Base-by-base conservation (phyloP, 345 rosid species). In the Populus alba region DNA sequence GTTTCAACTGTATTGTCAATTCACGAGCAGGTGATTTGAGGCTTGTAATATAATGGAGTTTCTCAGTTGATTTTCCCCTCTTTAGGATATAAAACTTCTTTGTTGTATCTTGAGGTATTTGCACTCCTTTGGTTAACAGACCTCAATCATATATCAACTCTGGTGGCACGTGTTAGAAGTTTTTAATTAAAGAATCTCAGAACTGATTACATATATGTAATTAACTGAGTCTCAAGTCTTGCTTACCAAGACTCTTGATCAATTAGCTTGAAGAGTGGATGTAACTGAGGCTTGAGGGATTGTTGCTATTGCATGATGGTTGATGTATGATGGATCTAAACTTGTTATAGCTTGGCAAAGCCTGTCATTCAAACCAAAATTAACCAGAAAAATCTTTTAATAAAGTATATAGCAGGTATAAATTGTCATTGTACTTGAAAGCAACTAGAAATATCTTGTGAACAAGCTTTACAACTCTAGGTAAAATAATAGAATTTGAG, bases 1-100 rank as follows among this genome's bases (percentile, higher is more conserved):
- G 94, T 94, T 78, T 92, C 97, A 85, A 91, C 99, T 18, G 90
- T 91, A 35, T 49, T 87, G 80, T 85, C 85, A 83, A 92, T 96
- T 81, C 85, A 96, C 81, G 94, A 92, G 69, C 85, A 90, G 97
- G 99, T 95, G 84, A 59, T 72, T 74, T 79, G 57, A 62, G 62
- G 45, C 47, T 74, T 73, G 11, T 29, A 39, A 23, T 61, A 63
- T 47, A 20, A 57, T 47, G 41, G 70, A 5, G 18, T 51, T 78
- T 33, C 71, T 68, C 12, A 25, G 47, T 7, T 67, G 7, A 55
- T 49, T 53, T 77, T 71, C 35, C 57, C 45, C 12, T 41, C 45
- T 31, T 22, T 18, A n/a, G 49, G 15, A 13, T 9, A 16, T 70
- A 37, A 6, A 16, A 41, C 57, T 51, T 76, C 25, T 55, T 70